A percentile compares a stretch with the other conserved stretches of the same genome.
Conservation (phyloP, 805 yeast genomes). For the Scheffersomyces amazonensis region DNA sequence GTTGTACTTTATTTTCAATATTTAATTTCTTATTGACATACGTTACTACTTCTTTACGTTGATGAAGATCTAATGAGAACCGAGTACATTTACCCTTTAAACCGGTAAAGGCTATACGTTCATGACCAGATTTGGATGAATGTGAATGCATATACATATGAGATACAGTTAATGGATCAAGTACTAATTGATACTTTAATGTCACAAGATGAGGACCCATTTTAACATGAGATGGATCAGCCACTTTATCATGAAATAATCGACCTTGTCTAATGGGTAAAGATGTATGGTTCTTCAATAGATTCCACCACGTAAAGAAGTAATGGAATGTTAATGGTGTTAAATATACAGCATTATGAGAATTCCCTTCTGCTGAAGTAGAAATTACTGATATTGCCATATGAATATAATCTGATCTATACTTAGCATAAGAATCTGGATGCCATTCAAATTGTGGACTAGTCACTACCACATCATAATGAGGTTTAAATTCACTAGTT, state of each 20-base stretch:
- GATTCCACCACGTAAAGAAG: constrained; percentile 43
- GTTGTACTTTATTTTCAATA: constrained; percentile 37
- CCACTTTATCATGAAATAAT: constrained; percentile 20
- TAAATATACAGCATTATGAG: constrained; percentile 33
- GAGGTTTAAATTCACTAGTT: constrained; percentile 50
- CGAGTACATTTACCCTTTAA: constrained; percentile 31
- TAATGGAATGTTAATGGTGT: constrained; percentile 38
- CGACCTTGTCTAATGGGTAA: constrained; percentile 36
- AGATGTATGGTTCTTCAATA: constrained; percentile 27
- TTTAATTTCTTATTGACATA: constrained; percentile 37
- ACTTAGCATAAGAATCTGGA: constrained; percentile 75
- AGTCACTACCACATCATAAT: constrained; percentile 58
- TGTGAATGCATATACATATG: constrained; percentile 32
- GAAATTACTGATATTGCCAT: constrained; percentile 39
- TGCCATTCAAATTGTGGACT: constrained; percentile 57
- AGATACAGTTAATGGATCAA: constrained; percentile 38
- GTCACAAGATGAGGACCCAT: constrained; percentile 40
- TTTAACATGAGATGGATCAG: constrained; percentile 25
- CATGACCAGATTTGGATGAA: constrained; percentile 16
- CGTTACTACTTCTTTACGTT: constrained; percentile 31
- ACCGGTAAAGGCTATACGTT: constrained; percentile 34
- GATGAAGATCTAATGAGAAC: constrained; percentile 39
- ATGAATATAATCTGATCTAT: constrained; percentile 80
- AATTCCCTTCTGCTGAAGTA: constrained; percentile 24
- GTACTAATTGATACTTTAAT: constrained; percentile 36